Percentiles rank a stretch among this genome's conserved stretches.
Evolutionary conservation across 148 eudicot species (phyloP).

Genomic region (Hydrangea macrophylla): DNA sequence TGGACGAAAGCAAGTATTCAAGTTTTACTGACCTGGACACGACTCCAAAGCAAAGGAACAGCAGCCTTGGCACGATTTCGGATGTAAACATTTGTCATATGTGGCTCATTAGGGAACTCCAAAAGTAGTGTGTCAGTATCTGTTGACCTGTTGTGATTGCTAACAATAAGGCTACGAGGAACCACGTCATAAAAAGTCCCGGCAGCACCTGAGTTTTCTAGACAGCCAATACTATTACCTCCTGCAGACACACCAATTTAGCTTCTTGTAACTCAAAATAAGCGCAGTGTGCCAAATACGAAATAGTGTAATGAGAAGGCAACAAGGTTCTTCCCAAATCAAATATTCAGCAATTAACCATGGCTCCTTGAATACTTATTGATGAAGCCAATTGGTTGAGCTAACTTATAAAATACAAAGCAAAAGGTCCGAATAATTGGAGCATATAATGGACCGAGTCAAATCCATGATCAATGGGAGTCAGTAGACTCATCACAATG

Average conservation of each 20-base stretch:
- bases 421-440: background rate
- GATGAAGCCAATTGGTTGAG: background rate
- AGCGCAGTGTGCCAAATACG: background rate
- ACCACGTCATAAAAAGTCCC: constrained; percentile 94
- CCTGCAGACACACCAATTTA: constrained; percentile 51
- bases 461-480: background rate
- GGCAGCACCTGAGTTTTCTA: constrained; percentile 88
- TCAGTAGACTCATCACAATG: background rate
- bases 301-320: background rate
- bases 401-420: background rate
- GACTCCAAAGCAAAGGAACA: constrained; percentile 93
- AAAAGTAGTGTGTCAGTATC: constrained; percentile 73
- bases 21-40: constrained; percentile 76
- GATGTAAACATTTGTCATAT: constrained; percentile 87
- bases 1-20: constrained; percentile 4
- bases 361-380: background rate
- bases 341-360: background rate
- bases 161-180: constrained; percentile 81
- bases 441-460: background rate
- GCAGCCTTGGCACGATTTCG: constrained; percentile 73
- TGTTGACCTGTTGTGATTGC: constrained; percentile 77
- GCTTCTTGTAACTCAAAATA: constrained; percentile 8
- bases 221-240: constrained; percentile 87
- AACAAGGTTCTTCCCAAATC: background rate
- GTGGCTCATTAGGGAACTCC: constrained; percentile 94